Base-by-base conservation (phyloP, 2,329 filamentous ascomycete species). In the Setomelanomma holmii region DNA sequence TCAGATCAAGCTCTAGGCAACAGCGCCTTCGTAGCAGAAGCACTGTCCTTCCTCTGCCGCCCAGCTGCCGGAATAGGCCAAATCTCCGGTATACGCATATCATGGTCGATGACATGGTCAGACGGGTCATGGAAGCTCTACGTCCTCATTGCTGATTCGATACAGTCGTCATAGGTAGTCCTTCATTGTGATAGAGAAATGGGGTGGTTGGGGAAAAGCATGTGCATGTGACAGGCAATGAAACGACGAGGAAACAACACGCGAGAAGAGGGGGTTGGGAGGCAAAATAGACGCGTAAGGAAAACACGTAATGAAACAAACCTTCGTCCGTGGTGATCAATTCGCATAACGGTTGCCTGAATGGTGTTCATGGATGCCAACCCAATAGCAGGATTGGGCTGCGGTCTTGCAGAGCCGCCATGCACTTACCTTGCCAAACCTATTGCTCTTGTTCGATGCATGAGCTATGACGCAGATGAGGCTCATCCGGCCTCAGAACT, bases 401-500 rank as follows among this genome's bases (percentile, higher is more conserved):
- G 50, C 38, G 12, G 46, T 27, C 20, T 45, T 22, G 43, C 43
- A 49, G 53, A 56, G 53, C 53, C 53, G 54, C 45, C 40, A 41
- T 47, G 45, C 53, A 49, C 43, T 48, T 45, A 49, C 49, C 49
- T 51, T 55, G 51, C 49, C 40, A 35, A 24, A 56, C 49, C 41
- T 54, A 51, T 60, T 60, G 27, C 14, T 51, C 51, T 39, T 54
- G 50, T 47, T 42, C 51, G 51, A 52, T 55, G 53, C 55, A 39
- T 49, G 55, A 43, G 53, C 40, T 56, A 60, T 64, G 61, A 67
- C 62, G 58, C 62, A 52, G 47, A 55, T 46, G 44, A 44, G 44
- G 45, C 51, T 60, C 59, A 53, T 58, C 48, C 45, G 44, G 47
- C 55, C 51, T 55, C 49, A 51, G 55, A 62, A 60, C 54, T 56